Conservation (phyloP, 2,329 filamentous ascomycete genomes). For the Colletotrichum tropicale region DNA sequence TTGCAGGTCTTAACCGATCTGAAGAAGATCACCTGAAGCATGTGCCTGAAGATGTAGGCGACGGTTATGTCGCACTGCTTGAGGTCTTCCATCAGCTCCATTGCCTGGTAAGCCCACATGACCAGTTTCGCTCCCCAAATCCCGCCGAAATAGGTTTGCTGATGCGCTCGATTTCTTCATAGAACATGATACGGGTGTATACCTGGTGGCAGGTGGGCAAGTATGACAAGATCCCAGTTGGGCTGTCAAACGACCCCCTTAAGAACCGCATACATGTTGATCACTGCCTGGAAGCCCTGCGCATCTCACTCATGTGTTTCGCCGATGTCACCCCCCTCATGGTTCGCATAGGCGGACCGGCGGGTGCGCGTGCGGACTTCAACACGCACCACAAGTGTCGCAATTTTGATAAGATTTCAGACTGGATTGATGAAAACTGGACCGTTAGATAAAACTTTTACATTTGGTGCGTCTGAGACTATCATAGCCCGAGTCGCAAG, state of each 20-base stretch:
- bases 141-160: background rate
- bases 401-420: conserved; percentile 17
- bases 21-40: background rate
- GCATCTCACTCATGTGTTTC: conserved; percentile 21
- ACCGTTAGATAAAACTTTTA: background rate
- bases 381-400: conserved; percentile 22
- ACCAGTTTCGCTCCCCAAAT: no score
- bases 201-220: conserved; percentile 13
- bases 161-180: background rate
- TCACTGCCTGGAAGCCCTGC: conserved; percentile 21
- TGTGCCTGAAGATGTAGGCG: background rate
- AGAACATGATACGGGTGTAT: conserved; percentile 21
- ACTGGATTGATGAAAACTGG: conserved; percentile 21
- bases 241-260: conserved; percentile 4
- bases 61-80: conserved; percentile 11
- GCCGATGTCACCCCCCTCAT: conserved; percentile 21
- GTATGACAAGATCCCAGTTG: conserved; percentile 1
- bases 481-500: background rate
- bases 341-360: background rate
- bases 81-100: conserved; percentile 22
- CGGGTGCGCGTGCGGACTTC: conserved; percentile 17
- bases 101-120: conserved; percentile 7
- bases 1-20: background rate
- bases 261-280: conserved; percentile 20
- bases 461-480: background rate